Conservation (phyloP, 768 basidiomycete genomes). For the Mycena belliarum region DNA sequence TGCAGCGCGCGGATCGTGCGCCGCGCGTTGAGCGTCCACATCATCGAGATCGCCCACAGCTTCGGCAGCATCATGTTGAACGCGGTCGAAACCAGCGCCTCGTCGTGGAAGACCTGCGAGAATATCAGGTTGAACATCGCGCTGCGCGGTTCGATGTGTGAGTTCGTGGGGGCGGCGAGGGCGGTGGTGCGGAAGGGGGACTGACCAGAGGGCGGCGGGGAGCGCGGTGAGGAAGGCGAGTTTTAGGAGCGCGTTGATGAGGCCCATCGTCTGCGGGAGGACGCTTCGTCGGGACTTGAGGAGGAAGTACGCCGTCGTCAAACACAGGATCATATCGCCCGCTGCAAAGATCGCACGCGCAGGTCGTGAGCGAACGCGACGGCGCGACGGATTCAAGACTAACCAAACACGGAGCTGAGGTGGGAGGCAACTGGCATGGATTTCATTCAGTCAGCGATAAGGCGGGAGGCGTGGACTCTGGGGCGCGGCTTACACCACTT, state of each 20-base stretch:
- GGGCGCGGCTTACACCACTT: slow-evolving; percentile 30
- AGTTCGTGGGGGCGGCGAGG: too few species aligned
- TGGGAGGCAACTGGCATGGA: slow-evolving; percentile 29
- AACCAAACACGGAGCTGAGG: slow-evolving; percentile 30
- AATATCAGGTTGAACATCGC: slow-evolving; percentile 13
- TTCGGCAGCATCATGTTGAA: slow-evolving; percentile 13
- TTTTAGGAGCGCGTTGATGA: slow-evolving; percentile 31
- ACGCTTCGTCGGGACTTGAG: slow-evolving; percentile 29
- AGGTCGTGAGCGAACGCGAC: not conserved
- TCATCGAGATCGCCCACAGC: slow-evolving; percentile 9
- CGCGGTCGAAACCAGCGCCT: not conserved
- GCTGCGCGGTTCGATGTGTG: too few species aligned
- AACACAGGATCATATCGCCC: slow-evolving; percentile 31
- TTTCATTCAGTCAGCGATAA: not conserved
- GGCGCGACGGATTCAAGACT: not conserved
- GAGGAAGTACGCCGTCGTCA: slow-evolving; percentile 32
- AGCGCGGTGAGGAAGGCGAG: slow-evolving; percentile 34
- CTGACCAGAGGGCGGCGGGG: slow-evolving; percentile 36
- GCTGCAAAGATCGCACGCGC: slow-evolving; percentile 17
- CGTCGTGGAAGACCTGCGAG: not conserved
- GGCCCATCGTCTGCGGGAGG: slow-evolving; percentile 31
- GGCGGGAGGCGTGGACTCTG: not conserved
- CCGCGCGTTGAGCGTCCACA: slow-evolving; percentile 15
- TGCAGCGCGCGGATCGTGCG: slow-evolving; percentile 23
- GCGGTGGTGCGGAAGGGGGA: not conserved